phyloP scores from a whole-genome alignment of 352 stramenopile species.

The Globisporangium echinulatum region DNA sequence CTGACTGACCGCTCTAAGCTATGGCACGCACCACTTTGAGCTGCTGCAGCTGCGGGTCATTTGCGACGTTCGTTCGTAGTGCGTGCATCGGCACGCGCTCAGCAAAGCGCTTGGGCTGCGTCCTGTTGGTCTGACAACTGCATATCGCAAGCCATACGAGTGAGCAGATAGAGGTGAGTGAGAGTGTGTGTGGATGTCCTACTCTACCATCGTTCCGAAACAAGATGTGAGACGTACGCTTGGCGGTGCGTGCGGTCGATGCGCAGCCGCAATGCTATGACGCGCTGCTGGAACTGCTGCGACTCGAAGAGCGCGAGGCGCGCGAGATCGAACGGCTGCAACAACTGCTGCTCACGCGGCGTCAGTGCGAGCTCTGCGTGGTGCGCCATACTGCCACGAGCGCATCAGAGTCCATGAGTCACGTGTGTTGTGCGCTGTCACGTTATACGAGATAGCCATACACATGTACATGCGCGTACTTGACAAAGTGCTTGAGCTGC shows the following conservation, averaged over 20 bases:
- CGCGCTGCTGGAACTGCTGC: conserved; percentile 16
- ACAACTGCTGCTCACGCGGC: conserved; percentile 15
- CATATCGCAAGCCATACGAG: neutral
- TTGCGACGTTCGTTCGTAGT: conserved; percentile 1
- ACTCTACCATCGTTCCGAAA: neutral
- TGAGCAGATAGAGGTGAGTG: neutral
- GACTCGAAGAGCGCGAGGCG: conserved; percentile 23
- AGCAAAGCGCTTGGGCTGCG: neutral
- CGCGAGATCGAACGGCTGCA: conserved; percentile 23
- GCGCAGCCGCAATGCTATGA: conserved; percentile 12
- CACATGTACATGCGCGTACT: conserved; percentile 9
- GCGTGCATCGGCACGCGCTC: conserved; percentile 8
- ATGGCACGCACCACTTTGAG: conserved; percentile 5
- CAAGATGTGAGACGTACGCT: neutral
- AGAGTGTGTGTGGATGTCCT: neutral
- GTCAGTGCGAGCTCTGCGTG: conserved; percentile 14
- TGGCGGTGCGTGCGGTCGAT: conserved; percentile 7
- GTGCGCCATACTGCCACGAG: conserved; percentile 4
- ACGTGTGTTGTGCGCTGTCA: too few species aligned
- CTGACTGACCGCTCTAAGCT: neutral
- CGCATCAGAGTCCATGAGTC: neutral
- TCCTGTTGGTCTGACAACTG: conserved; percentile 7
- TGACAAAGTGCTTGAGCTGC: conserved; percentile 26
- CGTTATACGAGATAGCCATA: too few species aligned
- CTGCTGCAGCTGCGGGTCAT: conserved; percentile 3